Evolutionary conservation across 306 rosid genomes (phyloP), one percentile per base, ranked within the genome.

Genomic region (Lathyrus tuberosus): DNA sequence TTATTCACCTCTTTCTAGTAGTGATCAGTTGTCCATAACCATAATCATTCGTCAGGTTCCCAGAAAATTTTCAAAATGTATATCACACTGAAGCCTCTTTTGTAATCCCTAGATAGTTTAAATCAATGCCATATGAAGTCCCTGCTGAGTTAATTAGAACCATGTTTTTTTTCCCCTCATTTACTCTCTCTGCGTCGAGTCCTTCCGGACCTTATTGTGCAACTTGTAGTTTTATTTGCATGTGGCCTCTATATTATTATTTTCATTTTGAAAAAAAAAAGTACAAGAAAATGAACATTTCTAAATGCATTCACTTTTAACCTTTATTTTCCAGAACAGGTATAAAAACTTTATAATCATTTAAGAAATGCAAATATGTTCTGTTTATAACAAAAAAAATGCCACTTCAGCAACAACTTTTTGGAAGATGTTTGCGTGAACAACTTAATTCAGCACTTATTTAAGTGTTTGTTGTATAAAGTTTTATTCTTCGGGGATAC

Each of bases 61-160:
- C 62, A 20, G 30, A 71, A 71, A 46, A 71, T 82, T 85, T 68
- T 75, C 73, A 71, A 66, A 65, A 61, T 83, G 81, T 79, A 79
- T 64, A 62, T 70, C 73, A 66, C 48, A 67, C 71, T 54, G 30
- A 20, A 66, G 52, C 38, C 54, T 61, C 66, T 71, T 53, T 40
- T 78, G 74, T 78, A 73, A 71, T 74, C 11, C 68, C 57, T 70
- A 69, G 70, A 52, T 82, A 72, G 69, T 73, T 84, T 70, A 72
- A 80, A 75, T 82, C 72, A 67, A 13, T 72, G 79, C 17, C 59
- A 61, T 65, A 77, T 47, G 9, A 64, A 54, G 47, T 31, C 62
- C 38, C 52, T 58, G 58, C 53, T 65, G 80, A 64, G 46, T 40
- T 70, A 64, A 37, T 22, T n/a, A 48, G 70, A 69, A 37, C 33